phyloP scores from a whole-genome alignment of 495 filamentous ascomycete genomes.

The Penicillium lagena region DNA sequence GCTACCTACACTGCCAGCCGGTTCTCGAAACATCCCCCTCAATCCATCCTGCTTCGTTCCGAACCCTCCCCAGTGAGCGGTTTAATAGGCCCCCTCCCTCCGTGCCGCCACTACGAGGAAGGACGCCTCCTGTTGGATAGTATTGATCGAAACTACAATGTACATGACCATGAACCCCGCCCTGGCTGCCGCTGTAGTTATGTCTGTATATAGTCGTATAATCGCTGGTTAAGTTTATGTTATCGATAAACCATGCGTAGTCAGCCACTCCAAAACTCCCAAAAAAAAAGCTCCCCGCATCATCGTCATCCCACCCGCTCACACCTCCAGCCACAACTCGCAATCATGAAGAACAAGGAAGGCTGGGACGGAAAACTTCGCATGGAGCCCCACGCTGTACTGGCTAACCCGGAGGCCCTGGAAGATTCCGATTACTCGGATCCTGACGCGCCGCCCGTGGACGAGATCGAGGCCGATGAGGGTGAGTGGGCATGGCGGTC shows the following conservation, averaged over 20 bases:
- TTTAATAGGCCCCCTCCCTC: conserved; percentile 3
- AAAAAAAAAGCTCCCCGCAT: conserved; percentile 18
- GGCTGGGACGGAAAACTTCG: conserved; percentile 94
- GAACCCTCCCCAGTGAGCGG: too few species aligned
- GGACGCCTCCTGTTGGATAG: too few species aligned
- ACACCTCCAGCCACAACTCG: conserved; percentile 1
- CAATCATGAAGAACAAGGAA: conserved; percentile 53
- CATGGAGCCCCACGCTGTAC: conserved; percentile 54
- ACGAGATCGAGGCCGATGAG: conserved; percentile 77
- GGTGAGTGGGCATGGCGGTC: conserved; percentile 33
- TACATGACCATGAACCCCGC: conserved; percentile 18
- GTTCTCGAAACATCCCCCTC: not conserved
- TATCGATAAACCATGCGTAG: conserved; percentile 17
- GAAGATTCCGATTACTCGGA: conserved; percentile 83
- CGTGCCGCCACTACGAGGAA: too few species aligned
- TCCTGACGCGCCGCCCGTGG: conserved; percentile 67
- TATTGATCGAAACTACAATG: conserved; percentile 13
- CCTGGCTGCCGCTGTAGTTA: conserved; percentile 15
- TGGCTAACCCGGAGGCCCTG: conserved; percentile 69
- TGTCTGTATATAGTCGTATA: conserved; percentile 38
- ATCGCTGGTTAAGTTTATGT: too few species aligned
- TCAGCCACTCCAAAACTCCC: conserved; percentile 1
- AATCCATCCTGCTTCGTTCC: too few species aligned
- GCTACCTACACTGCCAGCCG: conserved; percentile 6
- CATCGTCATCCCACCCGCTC: conserved; percentile 6